These are phyloP conservation scores for Lactifluus volemus DNA, from an alignment of 768 basidiomycete species.

Conservation along the genomic window DNA sequence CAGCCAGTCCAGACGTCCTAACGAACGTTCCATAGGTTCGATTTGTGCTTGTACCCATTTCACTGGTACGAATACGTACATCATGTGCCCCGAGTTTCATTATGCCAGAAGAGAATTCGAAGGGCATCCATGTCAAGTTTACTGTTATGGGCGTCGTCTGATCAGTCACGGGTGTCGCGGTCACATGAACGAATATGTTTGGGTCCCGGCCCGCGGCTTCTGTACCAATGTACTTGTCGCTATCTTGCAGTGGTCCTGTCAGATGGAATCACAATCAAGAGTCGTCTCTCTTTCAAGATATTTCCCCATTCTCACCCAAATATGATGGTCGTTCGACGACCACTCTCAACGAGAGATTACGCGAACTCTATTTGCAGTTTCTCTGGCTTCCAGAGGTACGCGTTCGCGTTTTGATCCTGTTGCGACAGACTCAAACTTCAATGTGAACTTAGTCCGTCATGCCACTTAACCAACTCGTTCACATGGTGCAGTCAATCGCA, in stretches of 20 bases:
- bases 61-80: too few species aligned
- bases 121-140: too few species aligned
- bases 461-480: conserved; percentile 50
- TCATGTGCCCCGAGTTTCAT: too few species aligned
- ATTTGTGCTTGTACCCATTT: too few species aligned
- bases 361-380: conserved; percentile 16
- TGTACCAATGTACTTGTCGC: neutral
- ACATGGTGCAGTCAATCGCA: conserved; percentile 49
- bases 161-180: neutral
- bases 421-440: too few species aligned
- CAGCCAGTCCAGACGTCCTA: too few species aligned
- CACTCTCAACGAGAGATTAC: conserved; percentile 10
- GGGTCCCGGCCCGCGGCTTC: too few species aligned
- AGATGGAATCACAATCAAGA: conserved; percentile 19
- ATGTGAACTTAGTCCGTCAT: conserved; percentile 49
- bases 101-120: too few species aligned
- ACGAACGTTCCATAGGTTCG: too few species aligned
- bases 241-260: conserved; percentile 11
- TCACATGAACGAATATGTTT: neutral
- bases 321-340: conserved; percentile 10
- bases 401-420: neutral
- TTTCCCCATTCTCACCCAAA: conserved; percentile 10
- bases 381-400: conserved; percentile 19
- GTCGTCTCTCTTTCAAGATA: conserved; percentile 6
- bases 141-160: too few species aligned